A percentile compares a stretch with the other conserved stretches of the same genome.
Conservation (phyloP, 2,329 filamentous ascomycete genomes). For the Fusarium neocosmosporiellum region DNA sequence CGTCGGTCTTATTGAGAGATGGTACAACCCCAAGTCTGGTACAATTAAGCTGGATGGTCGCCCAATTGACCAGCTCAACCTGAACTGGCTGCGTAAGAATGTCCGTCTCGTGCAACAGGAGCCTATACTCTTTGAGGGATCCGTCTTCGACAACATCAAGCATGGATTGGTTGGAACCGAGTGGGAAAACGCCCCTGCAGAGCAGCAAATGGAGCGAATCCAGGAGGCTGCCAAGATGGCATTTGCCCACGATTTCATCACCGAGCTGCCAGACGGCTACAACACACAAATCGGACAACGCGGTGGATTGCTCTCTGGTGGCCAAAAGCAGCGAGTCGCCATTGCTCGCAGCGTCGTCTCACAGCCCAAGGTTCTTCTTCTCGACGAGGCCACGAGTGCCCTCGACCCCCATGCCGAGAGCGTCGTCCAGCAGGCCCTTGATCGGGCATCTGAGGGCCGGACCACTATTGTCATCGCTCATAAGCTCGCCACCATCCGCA, state of each 20-base stretch:
- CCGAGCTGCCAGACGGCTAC: constrained; percentile 57
- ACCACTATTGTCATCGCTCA: constrained; percentile 74
- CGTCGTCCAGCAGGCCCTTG: constrained; percentile 65
- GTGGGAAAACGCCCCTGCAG: constrained; percentile 51
- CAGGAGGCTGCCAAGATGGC: constrained; percentile 60
- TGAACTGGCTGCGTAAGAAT: constrained; percentile 53
- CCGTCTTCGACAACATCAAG: constrained; percentile 66
- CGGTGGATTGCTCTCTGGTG: constrained; percentile 73
- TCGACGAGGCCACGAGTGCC: constrained; percentile 75
- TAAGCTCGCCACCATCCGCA: constrained; percentile 56
- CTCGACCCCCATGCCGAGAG: constrained; percentile 55
- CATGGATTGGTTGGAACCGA: constrained; percentile 59
- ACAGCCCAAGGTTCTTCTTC: constrained; percentile 68
- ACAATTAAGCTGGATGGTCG: constrained; percentile 51
- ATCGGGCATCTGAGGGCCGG: constrained; percentile 62
- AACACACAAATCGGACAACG: constrained; percentile 71
- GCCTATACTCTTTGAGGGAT: constrained; percentile 57
- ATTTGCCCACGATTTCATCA: constrained; percentile 64
- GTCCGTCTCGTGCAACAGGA: constrained; percentile 55
- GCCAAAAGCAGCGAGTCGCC: constrained; percentile 73
- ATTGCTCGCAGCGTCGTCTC: constrained; percentile 73
- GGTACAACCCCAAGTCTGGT: constrained; percentile 51
- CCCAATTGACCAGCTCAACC: constrained; percentile 48
- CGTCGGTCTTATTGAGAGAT: constrained; percentile 53
- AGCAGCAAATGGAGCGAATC: constrained; percentile 57